These are phyloP conservation scores for Tuctoria greenei DNA, from an alignment of 176 grass and related monocot species.

Conservation along the genomic window DNA sequence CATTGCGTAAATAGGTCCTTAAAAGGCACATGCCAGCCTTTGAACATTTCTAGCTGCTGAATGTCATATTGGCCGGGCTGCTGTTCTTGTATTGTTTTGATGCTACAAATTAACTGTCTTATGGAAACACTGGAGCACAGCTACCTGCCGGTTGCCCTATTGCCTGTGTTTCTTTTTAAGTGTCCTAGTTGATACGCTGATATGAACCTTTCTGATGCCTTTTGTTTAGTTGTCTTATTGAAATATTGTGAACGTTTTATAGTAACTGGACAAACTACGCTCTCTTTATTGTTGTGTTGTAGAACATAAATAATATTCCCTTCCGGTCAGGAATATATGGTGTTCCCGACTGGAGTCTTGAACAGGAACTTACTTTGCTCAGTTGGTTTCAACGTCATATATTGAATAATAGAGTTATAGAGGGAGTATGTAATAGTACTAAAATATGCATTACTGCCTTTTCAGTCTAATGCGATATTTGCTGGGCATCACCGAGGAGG, in stretches of 20 bases:
- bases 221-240: not conserved
- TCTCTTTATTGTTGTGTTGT: conserved; percentile 9
- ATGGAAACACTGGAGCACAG: not conserved
- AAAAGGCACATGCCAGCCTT: not conserved
- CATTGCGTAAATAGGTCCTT: not conserved
- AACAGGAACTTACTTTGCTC: not conserved
- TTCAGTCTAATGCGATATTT: conserved; percentile 89
- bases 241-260: not conserved
- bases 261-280: not conserved
- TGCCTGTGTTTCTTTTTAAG: not conserved
- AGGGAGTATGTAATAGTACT: not conserved
- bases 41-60: conserved; percentile 3
- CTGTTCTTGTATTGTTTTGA: not conserved
- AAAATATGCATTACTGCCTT: conserved; percentile 6
- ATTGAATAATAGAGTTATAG: not conserved
- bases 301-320: not conserved
- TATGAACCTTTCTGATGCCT: conserved; percentile 4
- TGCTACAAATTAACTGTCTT: conserved; percentile 1
- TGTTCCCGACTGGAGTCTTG: not conserved
- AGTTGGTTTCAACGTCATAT: not conserved
- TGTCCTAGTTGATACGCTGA: conserved; percentile 5
- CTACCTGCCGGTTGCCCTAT: conserved; percentile 1
- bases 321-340: not conserved
- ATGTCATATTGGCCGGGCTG: not conserved
- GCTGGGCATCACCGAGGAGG: conserved; percentile 75